Base-by-base conservation (phyloP, 352 stramenopile genomes). In the Globisporangium spiculum region DNA sequence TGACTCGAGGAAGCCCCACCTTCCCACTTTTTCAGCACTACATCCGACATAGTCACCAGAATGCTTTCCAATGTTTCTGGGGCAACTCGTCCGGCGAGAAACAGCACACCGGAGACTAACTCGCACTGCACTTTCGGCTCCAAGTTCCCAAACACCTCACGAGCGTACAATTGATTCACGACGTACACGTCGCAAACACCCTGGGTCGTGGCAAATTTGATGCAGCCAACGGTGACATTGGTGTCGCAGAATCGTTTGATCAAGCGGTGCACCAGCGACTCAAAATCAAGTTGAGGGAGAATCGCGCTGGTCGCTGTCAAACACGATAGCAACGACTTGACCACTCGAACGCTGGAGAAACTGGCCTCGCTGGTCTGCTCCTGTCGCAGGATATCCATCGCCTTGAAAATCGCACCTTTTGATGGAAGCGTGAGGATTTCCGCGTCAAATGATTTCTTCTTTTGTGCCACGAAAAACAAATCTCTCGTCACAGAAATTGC, bases 401-500 rank as follows among this genome's bases (percentile, higher is more conserved):
- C 55, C 65, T 83, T 84, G 12, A 61, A 50, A 27, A 85, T 52
- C 48, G 83, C 64, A 1, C 58, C 65, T 14, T 57, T 76, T 6
- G 65, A 27, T 12, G 79, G 69, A 26, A 88, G 70, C 56, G 75
- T 55, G 1, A 67, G 61, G 20, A 88, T 41, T 20, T 88, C 79
- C 6, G 66, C 70, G n/a, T 88, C 74, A 5, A 88, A 79, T 32
- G 62, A 71, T 68, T 82, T 80, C 60, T 88, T 88, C 65, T 81
- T 85, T 27, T 84, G 77, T 3, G 67, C 60, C 24, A 85, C 72
- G 44, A 79, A 78, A 63, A 84, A 79, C 8, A 64, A 14, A 20
- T 80, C 70, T 1, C 67, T 56, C 1, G 63, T 38, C 24, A 67
- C 68, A 55, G 79, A 73, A 67, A 87, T 74, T 32, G 77, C 68